Conservation (phyloP, 441 rosid species). For the Mallotus japonicus region DNA sequence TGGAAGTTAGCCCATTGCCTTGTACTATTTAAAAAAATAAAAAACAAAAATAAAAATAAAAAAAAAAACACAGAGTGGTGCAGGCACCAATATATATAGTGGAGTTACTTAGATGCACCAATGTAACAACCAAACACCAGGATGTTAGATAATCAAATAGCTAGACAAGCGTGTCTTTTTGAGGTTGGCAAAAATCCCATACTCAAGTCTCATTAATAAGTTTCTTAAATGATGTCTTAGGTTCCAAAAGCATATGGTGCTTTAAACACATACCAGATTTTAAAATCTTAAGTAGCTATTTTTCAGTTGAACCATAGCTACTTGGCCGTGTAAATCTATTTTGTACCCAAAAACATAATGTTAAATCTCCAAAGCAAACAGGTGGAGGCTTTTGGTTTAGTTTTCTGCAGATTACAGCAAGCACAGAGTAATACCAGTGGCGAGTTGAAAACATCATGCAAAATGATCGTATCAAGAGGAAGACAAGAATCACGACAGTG, state of each 20-base stretch:
- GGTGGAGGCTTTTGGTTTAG: not conserved
- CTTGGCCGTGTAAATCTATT: too few relatives aligned
- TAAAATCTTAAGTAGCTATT: not conserved
- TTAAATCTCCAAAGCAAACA: not conserved
- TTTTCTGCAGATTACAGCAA: too few relatives aligned
- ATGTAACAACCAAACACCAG: not conserved
- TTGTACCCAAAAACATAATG: not conserved
- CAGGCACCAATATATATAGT: not conserved
- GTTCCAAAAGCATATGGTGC: not conserved
- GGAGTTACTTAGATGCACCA: not conserved
- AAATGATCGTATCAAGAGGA: too few relatives aligned
- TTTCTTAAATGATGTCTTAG: not conserved
- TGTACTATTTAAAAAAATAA: not conserved
- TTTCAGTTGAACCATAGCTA: not conserved
- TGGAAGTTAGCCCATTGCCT: not conserved
- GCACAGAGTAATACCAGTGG: not conserved
- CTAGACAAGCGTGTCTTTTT: not conserved
- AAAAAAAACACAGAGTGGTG: not conserved
- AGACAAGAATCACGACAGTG: too few relatives aligned
- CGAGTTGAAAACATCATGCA: too few relatives aligned
- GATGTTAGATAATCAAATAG: not conserved
- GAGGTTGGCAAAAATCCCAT: not conserved
- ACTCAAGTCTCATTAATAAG: too few relatives aligned
- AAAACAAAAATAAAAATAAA: too few relatives aligned
- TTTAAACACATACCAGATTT: not conserved